Conservation (phyloP, 2,329 filamentous ascomycete genomes). For the Podosphaera fusca region DNA sequence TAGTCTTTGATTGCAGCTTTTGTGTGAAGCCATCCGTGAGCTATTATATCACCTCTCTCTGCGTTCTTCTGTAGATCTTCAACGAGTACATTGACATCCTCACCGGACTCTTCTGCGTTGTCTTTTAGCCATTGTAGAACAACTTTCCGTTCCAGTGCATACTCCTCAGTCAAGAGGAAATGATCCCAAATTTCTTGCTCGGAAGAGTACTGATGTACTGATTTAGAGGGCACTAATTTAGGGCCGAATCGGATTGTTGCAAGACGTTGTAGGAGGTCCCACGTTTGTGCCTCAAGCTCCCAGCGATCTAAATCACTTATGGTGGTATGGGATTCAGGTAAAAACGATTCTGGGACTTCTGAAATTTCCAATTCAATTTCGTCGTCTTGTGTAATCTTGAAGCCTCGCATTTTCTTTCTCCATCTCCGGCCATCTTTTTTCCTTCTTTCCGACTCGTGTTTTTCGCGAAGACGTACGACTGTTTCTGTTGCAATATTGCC, state of each 20-base stretch:
- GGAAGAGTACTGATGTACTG: constrained; percentile 29
- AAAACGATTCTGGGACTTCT: constrained; percentile 23
- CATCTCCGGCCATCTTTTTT: constrained; percentile 10
- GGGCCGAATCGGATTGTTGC: constrained; percentile 42
- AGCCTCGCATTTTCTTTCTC: constrained; percentile 18
- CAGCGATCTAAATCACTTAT: constrained; percentile 35
- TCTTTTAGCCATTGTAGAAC: constrained; percentile 73
- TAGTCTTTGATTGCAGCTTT: constrained; percentile 72
- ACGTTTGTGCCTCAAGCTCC: constrained; percentile 71
- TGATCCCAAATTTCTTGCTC: constrained; percentile 44
- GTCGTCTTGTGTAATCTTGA: constrained; percentile 12
- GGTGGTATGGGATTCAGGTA: constrained; percentile 13
- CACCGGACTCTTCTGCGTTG: constrained; percentile 42
- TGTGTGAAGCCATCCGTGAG: constrained; percentile 81
- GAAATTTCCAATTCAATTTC: constrained; percentile 25
- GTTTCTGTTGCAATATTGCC: constrained; percentile 29
- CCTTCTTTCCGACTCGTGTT: constrained; percentile 14
- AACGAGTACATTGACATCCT: constrained; percentile 53
- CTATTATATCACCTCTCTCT: constrained; percentile 59
- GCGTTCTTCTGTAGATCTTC: constrained; percentile 53
- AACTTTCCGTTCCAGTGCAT: constrained; percentile 54
- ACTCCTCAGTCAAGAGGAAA: constrained; percentile 50
- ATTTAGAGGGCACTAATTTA: constrained; percentile 5
- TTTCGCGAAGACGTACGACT: constrained; percentile 21
- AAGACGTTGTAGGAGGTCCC: constrained; percentile 48